Base-by-base conservation (phyloP, 2,329 filamentous ascomycete genomes). In the Xylariaceae sp. region DNA sequence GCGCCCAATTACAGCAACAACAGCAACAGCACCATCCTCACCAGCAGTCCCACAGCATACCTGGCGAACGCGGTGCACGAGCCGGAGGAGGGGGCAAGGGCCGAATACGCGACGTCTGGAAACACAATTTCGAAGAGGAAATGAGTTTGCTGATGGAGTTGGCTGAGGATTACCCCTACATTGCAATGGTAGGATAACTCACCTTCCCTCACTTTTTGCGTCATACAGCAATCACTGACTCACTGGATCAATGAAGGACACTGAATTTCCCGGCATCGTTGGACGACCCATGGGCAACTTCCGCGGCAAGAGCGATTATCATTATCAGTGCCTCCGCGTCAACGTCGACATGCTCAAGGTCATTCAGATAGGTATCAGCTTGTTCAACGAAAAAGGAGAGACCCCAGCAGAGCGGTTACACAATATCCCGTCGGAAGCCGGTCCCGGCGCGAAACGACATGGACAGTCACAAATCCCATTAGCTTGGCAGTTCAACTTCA, bases 401-500 rank as follows among this genome's bases (percentile, higher is more conserved):
- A 82, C 89, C 2, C 88, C 89, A 1, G 88, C 89, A 3, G 76
- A 86, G 10, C 81, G 84, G 53, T 80, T 83, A 20, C 71, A 72
- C 22, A 66, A 68, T 22, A 65, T 68, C 17, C 72, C 68, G 34
- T 50, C 59, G 14, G 70, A 74, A 3, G 52, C 68, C 19, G 63
- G 61, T n/a, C 58, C 63, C 23, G 67, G 61, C 16, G 64, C 60
- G 25, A 65, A 70, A 51, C 67, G 71, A 50, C 65, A 67, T 20
- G 67, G 64, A 40, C 73, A 68, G 46, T 67, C 64, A 16, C 76
- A 79, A 39, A 83, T 89, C 48, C 92, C 88, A 14, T 94, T 87
- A 63, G 94, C 92, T 16, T 98, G 93, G 93, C 92, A 96, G 58
- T 98, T 98, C 77, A 97, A 98, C 74, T 98, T 98, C 70, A 86